These are phyloP conservation scores for Fimicolochytrium jonesii DNA, from an alignment of 192 early-diverging fungal genomes.

Conservation along the genomic window DNA sequence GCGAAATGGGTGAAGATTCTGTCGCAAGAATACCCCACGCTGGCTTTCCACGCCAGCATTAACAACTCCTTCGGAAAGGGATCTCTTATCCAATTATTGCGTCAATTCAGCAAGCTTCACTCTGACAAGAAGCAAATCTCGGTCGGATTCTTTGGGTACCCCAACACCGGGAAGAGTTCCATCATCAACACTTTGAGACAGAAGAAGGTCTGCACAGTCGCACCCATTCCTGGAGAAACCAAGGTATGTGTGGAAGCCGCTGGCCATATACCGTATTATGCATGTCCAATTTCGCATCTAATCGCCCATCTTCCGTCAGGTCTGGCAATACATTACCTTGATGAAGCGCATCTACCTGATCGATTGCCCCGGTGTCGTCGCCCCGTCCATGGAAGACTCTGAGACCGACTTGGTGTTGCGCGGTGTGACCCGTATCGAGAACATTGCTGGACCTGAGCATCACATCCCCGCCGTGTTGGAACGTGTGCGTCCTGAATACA, in stretches of 20 bases:
- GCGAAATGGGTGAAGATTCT: slow-evolving; percentile 91
- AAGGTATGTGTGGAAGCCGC: slow-evolving; percentile 51
- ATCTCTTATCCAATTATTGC: slow-evolving; percentile 93
- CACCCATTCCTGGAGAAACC: slow-evolving; percentile 97
- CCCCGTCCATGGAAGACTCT: slow-evolving; percentile 77
- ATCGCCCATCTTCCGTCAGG: slow-evolving; percentile 34
- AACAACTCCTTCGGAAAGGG: slow-evolving; percentile 99
- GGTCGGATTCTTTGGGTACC: slow-evolving; percentile 97
- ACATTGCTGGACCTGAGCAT: slow-evolving; percentile 83
- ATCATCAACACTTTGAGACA: slow-evolving; percentile 97
- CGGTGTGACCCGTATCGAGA: slow-evolving; percentile 94
- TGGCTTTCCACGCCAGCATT: slow-evolving; percentile 98
- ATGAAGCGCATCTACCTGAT: slow-evolving; percentile 98
- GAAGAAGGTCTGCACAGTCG: slow-evolving; percentile 97
- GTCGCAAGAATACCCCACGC: slow-evolving; percentile 87
- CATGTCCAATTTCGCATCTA: background rate
- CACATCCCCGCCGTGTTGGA: slow-evolving; percentile 78
- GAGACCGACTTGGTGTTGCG: slow-evolving; percentile 96
- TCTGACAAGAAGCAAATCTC: slow-evolving; percentile 98
- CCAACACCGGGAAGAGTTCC: slow-evolving; percentile 95
- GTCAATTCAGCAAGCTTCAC: slow-evolving; percentile 93
- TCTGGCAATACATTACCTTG: slow-evolving; percentile 99
- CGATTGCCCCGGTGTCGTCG: slow-evolving; percentile 98
- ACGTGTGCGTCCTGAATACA: slow-evolving; percentile 85
- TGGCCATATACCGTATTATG: background rate